Percentiles rank a stretch among this genome's conserved stretches.
Evolutionary conservation across 2,329 filamentous ascomycete species (phyloP).

Genomic region (Chrysoporthe deuterocubensis): DNA sequence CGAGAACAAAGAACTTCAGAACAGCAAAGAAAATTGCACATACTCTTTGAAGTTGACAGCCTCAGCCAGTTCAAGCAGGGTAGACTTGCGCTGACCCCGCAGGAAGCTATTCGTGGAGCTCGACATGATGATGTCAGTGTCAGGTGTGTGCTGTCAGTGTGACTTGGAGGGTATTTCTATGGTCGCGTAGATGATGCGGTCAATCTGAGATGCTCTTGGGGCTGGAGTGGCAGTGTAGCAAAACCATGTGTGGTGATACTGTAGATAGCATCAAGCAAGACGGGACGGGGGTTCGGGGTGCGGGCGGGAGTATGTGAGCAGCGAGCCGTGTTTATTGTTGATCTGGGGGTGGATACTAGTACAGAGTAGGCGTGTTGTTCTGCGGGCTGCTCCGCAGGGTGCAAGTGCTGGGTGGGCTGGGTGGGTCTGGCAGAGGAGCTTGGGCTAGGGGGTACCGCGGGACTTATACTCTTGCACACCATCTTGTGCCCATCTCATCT

Average conservation of each 20-base stretch:
- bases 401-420: not conserved
- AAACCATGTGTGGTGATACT: slow-evolving; percentile 12
- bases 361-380: not conserved
- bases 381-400: not conserved
- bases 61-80: slow-evolving; percentile 75
- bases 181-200: slow-evolving; percentile 36
- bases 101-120: slow-evolving; percentile 69
- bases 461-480: not conserved
- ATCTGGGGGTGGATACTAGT: slow-evolving; percentile 4
- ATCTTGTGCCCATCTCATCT: not conserved
- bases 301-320: not conserved
- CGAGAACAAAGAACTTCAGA: not conserved
- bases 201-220: slow-evolving; percentile 34
- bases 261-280: slow-evolving; percentile 20
- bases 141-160: slow-evolving; percentile 35
- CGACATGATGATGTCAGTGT: slow-evolving; percentile 61
- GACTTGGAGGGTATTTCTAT: slow-evolving; percentile 33
- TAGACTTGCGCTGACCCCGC: slow-evolving; percentile 79
- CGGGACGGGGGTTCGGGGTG: slow-evolving; percentile 5
- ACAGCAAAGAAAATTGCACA: slow-evolving; percentile 39
- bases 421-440: slow-evolving; percentile 13
- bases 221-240: slow-evolving; percentile 11
- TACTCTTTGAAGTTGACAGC: slow-evolving; percentile 74
- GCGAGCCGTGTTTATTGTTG: slow-evolving; percentile 18
- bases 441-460: slow-evolving; percentile 16